Percentiles rank a stretch among this genome's conserved stretches.
These are phyloP conservation scores for Sclerotinia trifoliorum DNA, from an alignment of 2,329 filamentous ascomycete genomes.

Conservation along the genomic window DNA sequence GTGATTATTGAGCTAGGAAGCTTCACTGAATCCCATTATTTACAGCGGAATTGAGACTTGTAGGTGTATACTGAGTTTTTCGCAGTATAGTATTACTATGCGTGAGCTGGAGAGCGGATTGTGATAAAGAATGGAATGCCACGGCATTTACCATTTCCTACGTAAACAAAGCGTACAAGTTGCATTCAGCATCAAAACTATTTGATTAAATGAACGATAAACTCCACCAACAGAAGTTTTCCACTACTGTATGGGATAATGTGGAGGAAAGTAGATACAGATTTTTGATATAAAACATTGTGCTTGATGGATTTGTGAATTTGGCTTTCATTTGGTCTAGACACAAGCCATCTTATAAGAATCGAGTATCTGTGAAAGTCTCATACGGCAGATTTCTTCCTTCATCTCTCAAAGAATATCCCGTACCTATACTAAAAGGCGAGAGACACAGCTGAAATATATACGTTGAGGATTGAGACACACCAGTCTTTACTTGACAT, in stretches of 20 bases:
- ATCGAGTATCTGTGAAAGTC: neutral
- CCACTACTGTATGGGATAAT: too few species aligned
- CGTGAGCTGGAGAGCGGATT: too few species aligned
- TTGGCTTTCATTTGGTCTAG: too few species aligned
- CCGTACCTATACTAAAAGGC: neutral
- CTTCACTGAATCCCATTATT: too few species aligned
- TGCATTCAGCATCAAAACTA: neutral
- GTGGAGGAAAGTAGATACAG: fast-evolving
- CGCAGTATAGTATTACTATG: too few species aligned
- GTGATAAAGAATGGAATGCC: neutral
- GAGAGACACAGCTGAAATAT: neutral
- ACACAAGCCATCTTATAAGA: too few species aligned
- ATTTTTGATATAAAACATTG: neutral
- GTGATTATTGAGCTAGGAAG: too few species aligned
- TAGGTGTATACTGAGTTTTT: too few species aligned
- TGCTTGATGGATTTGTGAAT: too few species aligned
- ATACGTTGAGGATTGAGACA: neutral
- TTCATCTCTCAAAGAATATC: neutral
- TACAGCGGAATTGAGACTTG: too few species aligned
- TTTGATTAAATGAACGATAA: neutral
- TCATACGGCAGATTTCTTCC: neutral
- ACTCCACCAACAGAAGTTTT: too few species aligned
- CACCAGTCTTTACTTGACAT: neutral
- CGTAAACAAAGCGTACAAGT: neutral
- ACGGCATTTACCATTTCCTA: neutral